phyloP scores from a whole-genome alignment of 129 eudicot species.

The Ambrosia artemisiifolia region DNA sequence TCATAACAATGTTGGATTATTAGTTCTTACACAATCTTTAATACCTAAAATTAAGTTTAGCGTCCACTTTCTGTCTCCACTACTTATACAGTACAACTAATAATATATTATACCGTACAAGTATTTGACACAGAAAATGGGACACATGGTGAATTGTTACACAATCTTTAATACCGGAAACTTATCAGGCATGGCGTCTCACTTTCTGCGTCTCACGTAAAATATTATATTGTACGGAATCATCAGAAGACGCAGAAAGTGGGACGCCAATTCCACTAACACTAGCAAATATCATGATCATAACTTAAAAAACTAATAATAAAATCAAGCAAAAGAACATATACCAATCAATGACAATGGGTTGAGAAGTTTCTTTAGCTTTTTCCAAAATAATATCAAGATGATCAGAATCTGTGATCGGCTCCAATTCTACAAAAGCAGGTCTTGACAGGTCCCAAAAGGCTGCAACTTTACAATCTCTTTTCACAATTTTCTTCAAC shows the following conservation, averaged over 20 bases:
- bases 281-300: background rate
- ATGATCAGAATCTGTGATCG: conserved; percentile 65
- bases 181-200: too few species aligned
- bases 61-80: background rate
- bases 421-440: conserved; percentile 54
- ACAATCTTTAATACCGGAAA: background rate
- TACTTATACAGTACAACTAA: background rate
- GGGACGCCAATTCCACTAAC: too few species aligned
- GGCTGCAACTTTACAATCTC: conserved; percentile 50
- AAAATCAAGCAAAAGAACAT: background rate
- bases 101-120: background rate
- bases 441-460: conserved; percentile 71
- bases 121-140: background rate
- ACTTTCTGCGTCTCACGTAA: background rate
- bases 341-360: conserved; percentile 87
- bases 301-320: background rate
- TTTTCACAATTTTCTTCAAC: conserved; percentile 35
- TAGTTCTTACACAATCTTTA: background rate
- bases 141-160: background rate
- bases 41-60: background rate
- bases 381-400: conserved; percentile 56
- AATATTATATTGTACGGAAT: background rate
- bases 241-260: background rate
- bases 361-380: conserved; percentile 50
- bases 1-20: background rate